phyloP scores from a whole-genome alignment of 208 protist species.

The Trypanosoma lewisi region DNA sequence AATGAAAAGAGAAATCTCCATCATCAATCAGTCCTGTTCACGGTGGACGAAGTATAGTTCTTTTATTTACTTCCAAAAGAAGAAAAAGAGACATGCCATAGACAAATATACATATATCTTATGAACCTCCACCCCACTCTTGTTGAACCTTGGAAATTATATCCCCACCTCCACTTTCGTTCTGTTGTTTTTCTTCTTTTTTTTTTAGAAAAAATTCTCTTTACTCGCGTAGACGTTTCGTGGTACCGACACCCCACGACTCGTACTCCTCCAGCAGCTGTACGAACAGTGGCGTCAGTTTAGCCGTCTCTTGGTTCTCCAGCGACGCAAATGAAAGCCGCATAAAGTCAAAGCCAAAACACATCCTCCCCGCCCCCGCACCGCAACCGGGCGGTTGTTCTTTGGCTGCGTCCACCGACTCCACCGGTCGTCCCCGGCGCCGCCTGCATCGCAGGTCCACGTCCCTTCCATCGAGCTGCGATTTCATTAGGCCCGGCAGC shows the following conservation, averaged over 20 bases:
- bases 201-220: neutral
- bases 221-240: slow-evolving; percentile 45
- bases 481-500: slow-evolving; percentile 60
- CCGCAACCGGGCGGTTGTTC: neutral
- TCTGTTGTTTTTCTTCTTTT: neutral
- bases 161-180: neutral
- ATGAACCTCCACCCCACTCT: no score
- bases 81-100: no score
- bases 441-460: slow-evolving; percentile 34
- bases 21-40: no score
- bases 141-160: no score
- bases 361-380: slow-evolving; percentile 34
- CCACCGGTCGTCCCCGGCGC: neutral
- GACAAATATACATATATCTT: no score
- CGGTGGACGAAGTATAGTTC: no score
- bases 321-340: slow-evolving; percentile 53
- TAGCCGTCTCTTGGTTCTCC: slow-evolving; percentile 28
- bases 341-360: slow-evolving; percentile 92
- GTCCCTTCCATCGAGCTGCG: slow-evolving; percentile 39
- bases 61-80: no score
- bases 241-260: slow-evolving; percentile 75
- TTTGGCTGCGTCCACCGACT: neutral
- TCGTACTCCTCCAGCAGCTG: slow-evolving; percentile 85
- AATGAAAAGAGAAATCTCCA: no score
- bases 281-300: slow-evolving; percentile 58